These are phyloP conservation scores for Arthrobotrys pseudoclavata DNA, from an alignment of 2,329 filamentous ascomycete species.

Conservation along the genomic window DNA sequence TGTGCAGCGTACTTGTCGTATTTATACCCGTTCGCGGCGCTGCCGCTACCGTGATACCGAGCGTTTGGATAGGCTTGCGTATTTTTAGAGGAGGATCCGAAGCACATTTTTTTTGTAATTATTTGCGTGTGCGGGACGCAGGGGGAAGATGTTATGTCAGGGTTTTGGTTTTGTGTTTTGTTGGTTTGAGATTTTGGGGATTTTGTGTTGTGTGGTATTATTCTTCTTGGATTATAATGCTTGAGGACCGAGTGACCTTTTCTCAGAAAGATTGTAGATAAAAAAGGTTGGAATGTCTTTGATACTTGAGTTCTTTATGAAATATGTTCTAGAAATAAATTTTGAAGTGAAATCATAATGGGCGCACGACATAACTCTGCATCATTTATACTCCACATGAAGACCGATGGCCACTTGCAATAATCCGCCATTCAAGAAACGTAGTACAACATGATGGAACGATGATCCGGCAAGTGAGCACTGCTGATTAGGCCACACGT, in stretches of 20 bases:
- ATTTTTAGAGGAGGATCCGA: conserved; percentile 44
- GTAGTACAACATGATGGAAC: conserved; percentile 48
- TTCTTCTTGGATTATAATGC: too few species aligned
- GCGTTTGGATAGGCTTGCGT: conserved; percentile 37
- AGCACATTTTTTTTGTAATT: conserved; percentile 43
- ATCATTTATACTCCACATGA: neutral
- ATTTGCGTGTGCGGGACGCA: neutral
- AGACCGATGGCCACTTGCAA: too few species aligned
- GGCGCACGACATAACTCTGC: too few species aligned
- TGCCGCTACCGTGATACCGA: conserved; percentile 47
- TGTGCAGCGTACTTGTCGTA: conserved; percentile 40
- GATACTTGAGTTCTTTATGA: too few species aligned
- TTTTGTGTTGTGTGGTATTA: too few species aligned
- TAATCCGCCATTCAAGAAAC: neutral
- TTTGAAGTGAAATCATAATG: too few species aligned
- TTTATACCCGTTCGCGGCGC: conserved; percentile 19
- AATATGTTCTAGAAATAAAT: too few species aligned
- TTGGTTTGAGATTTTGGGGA: neutral
- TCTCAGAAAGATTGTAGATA: too few species aligned
- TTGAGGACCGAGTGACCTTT: too few species aligned
- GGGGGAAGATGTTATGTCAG: neutral
- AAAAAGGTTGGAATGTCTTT: too few species aligned
- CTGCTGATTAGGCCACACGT: conserved; percentile 29
- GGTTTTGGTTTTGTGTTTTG: neutral
- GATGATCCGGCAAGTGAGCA: conserved; percentile 41